Percentiles rank a stretch among this genome's conserved stretches.
phyloP scores from a whole-genome alignment of 108 stramenopile genomes.

The Cylindrotheca fusiformis region DNA sequence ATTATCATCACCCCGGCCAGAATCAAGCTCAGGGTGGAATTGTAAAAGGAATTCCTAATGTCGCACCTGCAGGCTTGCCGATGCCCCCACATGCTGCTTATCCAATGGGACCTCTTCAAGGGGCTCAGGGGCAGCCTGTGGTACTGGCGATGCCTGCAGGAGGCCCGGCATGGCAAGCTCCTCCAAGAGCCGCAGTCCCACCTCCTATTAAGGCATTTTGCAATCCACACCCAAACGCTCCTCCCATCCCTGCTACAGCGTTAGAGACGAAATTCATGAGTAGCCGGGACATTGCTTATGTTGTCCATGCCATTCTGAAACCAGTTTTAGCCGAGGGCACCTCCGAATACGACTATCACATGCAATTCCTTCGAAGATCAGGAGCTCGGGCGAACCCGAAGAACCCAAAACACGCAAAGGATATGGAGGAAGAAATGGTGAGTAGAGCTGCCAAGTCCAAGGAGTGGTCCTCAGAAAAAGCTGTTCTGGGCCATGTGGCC shows the following conservation, averaged over 20 bases:
- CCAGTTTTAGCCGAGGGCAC: conserved; percentile 42
- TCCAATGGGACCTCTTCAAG: conserved; percentile 16
- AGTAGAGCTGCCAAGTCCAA: conserved; percentile 60
- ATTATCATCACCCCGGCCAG: background rate
- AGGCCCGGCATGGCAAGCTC: conserved; percentile 39
- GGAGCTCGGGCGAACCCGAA: conserved; percentile 26
- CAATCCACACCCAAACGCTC: conserved; percentile 64
- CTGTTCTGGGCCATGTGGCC: conserved; percentile 59
- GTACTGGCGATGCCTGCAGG: conserved; percentile 9
- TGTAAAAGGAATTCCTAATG: background rate
- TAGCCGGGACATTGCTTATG: conserved; percentile 64
- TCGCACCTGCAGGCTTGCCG: background rate
- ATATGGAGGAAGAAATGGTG: conserved; percentile 46
- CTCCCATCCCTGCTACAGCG: conserved; percentile 58
- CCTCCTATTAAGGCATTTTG: conserved; percentile 32
- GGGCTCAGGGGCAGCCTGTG: conserved; percentile 20
- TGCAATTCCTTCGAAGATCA: conserved; percentile 36
- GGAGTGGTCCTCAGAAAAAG: conserved; percentile 65
- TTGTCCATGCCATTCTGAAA: conserved; percentile 74
- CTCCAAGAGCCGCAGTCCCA: conserved; percentile 3
- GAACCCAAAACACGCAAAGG: conserved; percentile 40
- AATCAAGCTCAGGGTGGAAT: background rate
- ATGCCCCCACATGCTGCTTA: conserved; percentile 14
- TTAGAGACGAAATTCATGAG: conserved; percentile 59
- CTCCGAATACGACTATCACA: conserved; percentile 47